Evolutionary conservation across 805 yeast species (phyloP).

Genomic region (Yarrowia sp.): DNA sequence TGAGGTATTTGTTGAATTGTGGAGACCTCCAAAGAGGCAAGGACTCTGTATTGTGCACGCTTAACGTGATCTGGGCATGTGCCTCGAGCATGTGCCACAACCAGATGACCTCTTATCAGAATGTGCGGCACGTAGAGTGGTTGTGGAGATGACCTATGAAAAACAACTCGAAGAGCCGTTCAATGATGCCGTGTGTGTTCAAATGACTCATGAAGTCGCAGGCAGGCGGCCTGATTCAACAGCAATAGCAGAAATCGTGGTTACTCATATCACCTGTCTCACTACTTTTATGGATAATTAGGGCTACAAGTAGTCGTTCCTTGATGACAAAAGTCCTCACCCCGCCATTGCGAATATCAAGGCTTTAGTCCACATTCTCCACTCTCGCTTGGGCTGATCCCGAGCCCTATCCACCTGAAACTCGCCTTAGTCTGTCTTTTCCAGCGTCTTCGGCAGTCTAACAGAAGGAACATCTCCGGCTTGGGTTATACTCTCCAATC

Average conservation of each 20-base stretch:
- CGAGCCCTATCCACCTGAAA: neutral
- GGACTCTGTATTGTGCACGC: neutral
- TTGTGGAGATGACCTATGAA: too few species aligned
- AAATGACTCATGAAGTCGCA: too few species aligned
- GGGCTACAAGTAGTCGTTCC: too few species aligned
- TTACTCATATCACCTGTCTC: too few species aligned
- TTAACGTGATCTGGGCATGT: neutral
- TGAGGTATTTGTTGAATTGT: slow-evolving; percentile 16
- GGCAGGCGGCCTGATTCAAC: too few species aligned
- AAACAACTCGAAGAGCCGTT: too few species aligned
- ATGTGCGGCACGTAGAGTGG: neutral
- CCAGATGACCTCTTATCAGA: neutral
- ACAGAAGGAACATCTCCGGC: neutral
- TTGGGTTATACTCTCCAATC: neutral
- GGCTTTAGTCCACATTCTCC: neutral
- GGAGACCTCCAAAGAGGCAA: slow-evolving; percentile 3
- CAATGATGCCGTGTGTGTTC: too few species aligned
- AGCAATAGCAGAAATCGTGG: too few species aligned
- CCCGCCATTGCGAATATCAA: neutral
- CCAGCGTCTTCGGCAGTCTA: neutral
- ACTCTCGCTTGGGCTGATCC: neutral
- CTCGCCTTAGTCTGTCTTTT: neutral
- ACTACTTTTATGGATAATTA: too few species aligned
- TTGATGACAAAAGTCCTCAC: too few species aligned
- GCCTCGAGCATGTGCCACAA: neutral